Evolutionary conservation across 2,329 filamentous ascomycete genomes (phyloP).

Genomic region (Ascosphaera pollenicola): DNA sequence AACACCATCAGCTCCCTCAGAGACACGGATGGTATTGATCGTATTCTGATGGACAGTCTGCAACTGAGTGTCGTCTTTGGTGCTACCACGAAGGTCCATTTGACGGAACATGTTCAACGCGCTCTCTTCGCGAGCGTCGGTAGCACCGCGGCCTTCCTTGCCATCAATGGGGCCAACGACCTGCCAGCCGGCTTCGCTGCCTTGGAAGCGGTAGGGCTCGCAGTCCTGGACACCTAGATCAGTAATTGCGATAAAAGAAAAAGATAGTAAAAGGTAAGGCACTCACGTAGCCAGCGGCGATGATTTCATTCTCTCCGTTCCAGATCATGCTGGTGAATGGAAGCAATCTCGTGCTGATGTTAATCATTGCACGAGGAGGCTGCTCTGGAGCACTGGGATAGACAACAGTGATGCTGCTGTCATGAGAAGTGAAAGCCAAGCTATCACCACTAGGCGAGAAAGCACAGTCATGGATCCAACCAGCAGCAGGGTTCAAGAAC

Average conservation of each 20-base stretch:
- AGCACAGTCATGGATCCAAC: conserved; percentile 83
- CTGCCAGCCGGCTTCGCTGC: conserved; percentile 61
- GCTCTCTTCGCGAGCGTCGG: conserved; percentile 56
- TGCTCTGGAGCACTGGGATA: conserved; percentile 85
- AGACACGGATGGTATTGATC: conserved; percentile 63
- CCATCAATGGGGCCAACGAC: conserved; percentile 60
- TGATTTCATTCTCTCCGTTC: conserved; percentile 79
- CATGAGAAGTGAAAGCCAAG: conserved; percentile 85
- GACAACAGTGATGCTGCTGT: conserved; percentile 90
- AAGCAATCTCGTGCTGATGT: conserved; percentile 68
- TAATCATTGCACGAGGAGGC: conserved; percentile 73
- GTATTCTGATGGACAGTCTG: conserved; percentile 96
- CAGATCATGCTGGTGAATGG: conserved; percentile 87
- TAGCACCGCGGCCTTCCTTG: conserved; percentile 39
- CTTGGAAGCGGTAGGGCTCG: conserved; percentile 76
- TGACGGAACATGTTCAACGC: conserved; percentile 96
- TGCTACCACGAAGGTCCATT: conserved; percentile 94
- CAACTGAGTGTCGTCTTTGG: conserved; percentile 76
- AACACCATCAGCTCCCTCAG: conserved; percentile 39
- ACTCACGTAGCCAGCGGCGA: conserved; percentile 68
- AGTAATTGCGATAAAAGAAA: not conserved
- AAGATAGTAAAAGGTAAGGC: not conserved
- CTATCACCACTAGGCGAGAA: conserved; percentile 86
- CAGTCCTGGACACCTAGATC: conserved; percentile 27
- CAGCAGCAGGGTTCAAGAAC: conserved; percentile 84